phyloP scores from a whole-genome alignment of 805 yeast genomes.

The Candida ipomoeae region DNA sequence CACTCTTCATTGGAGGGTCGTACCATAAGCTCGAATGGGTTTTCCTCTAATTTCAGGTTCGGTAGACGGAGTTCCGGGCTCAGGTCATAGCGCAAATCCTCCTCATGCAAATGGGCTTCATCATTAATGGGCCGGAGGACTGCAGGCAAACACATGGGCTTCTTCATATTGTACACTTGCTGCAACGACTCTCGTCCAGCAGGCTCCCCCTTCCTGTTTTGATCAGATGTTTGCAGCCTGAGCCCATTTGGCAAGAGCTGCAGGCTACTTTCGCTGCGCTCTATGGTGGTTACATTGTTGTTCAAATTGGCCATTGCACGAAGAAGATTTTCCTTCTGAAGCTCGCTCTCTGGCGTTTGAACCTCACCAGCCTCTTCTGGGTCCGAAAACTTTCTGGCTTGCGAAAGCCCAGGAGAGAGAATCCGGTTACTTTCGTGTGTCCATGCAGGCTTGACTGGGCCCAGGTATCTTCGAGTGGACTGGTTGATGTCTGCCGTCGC shows the following conservation, averaged over 20 bases:
- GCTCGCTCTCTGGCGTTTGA: neutral
- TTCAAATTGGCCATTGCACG: slow-evolving; percentile 17
- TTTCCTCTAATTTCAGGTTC: slow-evolving; percentile 7
- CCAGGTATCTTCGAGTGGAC: slow-evolving; percentile 18
- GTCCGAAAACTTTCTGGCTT: neutral
- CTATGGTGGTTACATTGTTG: slow-evolving; percentile 11
- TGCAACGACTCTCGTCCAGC: slow-evolving; percentile 7
- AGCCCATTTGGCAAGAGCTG: neutral
- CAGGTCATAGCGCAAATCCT: slow-evolving; percentile 10
- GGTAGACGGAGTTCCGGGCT: slow-evolving; percentile 11
- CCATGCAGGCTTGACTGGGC: slow-evolving; percentile 11
- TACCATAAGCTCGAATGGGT: slow-evolving; percentile 12
- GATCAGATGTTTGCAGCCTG: neutral
- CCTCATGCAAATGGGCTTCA: slow-evolving; percentile 9
- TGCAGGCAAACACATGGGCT: slow-evolving; percentile 49
- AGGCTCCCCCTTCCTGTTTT: slow-evolving; percentile 11
- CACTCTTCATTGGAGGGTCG: slow-evolving; percentile 1
- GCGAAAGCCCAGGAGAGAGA: slow-evolving; percentile 4
- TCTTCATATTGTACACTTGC: slow-evolving; percentile 46
- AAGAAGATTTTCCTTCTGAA: slow-evolving; percentile 14
- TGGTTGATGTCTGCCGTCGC: slow-evolving; percentile 15
- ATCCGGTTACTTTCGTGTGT: slow-evolving; percentile 4
- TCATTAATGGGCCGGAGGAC: slow-evolving; percentile 41
- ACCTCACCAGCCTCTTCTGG: neutral
- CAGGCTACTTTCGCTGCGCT: slow-evolving; percentile 3